Evolutionary conservation across 257 asterid species (phyloP).

Genomic region (Perilla frutescens): DNA sequence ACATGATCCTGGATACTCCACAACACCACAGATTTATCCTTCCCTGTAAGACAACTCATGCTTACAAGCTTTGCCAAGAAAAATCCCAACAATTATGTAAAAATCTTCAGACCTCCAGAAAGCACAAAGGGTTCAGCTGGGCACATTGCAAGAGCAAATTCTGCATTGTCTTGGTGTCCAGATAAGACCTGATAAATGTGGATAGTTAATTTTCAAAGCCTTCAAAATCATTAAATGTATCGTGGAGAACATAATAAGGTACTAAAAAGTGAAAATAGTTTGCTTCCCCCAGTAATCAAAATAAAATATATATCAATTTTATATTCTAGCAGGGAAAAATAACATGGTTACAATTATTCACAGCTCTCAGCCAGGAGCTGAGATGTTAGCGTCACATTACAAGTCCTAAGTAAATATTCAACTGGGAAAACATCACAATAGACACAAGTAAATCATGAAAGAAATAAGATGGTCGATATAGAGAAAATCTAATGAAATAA

Average conservation of each 20-base stretch:
- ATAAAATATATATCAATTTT: constrained; percentile 2
- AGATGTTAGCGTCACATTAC: constrained; percentile 2
- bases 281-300: constrained; percentile 2
- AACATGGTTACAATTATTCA: not conserved
- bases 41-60: constrained; percentile 60
- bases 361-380: constrained; percentile 6
- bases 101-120: constrained; percentile 81
- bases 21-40: constrained; percentile 90
- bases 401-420: not conserved
- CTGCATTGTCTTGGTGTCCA: constrained; percentile 98
- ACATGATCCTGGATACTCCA: constrained; percentile 98
- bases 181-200: constrained; percentile 62
- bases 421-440: not conserved
- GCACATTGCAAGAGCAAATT: constrained; percentile 96
- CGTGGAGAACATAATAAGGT: not conserved
- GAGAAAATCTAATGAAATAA: constrained; percentile 23
- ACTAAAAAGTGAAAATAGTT: not conserved
- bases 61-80: constrained; percentile 27
- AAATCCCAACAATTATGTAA: constrained; percentile 5
- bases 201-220: not conserved
- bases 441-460: constrained; percentile 4
- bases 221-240: constrained; percentile 17
- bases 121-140: constrained; percentile 97
- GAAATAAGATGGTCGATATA: constrained; percentile 12
- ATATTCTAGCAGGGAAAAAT: constrained; percentile 25